Evolutionary conservation across 1,139 yeast genomes (phyloP).

Genomic region (Taphrina populina): DNA sequence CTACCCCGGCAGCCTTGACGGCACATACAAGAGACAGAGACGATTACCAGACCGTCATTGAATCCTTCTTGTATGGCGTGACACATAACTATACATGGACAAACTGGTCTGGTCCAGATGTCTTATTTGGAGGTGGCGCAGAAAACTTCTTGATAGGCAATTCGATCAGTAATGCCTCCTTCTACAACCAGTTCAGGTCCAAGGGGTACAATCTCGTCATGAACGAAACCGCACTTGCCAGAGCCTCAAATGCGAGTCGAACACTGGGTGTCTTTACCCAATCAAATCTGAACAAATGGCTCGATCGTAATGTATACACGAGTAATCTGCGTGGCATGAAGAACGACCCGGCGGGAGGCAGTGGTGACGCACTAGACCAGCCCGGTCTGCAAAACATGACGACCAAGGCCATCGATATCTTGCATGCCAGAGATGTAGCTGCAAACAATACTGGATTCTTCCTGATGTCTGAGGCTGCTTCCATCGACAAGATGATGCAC

Average conservation of each 20-base stretch:
- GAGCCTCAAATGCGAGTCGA: background rate
- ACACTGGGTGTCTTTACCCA: constrained; percentile 9
- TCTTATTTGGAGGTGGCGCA: constrained; percentile 17
- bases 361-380: constrained; percentile 22
- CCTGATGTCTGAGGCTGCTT: constrained; percentile 16
- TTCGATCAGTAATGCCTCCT: constrained; percentile 14
- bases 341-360: background rate
- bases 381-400: constrained; percentile 24
- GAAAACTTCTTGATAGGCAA: constrained; percentile 12
- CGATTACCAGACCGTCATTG: constrained; percentile 11
- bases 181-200: constrained; percentile 12
- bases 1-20: constrained; percentile 13
- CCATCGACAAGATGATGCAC: constrained; percentile 15
- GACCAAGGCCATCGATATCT: constrained; percentile 13
- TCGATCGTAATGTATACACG: constrained; percentile 20
- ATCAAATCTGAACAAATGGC: constrained; percentile 18
- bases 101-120: constrained; percentile 11
- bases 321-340: constrained; percentile 12
- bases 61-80: constrained; percentile 3
- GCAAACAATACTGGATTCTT: constrained; percentile 11
- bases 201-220: constrained; percentile 1
- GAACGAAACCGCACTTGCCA: constrained; percentile 11
- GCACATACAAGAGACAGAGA: constrained; percentile 14
- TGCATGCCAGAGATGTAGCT: constrained; percentile 10
- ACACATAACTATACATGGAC: constrained; percentile 3